These are phyloP conservation scores for Pyricularia pennisetigena DNA, from an alignment of 2,329 filamentous ascomycete species.

Conservation along the genomic window DNA sequence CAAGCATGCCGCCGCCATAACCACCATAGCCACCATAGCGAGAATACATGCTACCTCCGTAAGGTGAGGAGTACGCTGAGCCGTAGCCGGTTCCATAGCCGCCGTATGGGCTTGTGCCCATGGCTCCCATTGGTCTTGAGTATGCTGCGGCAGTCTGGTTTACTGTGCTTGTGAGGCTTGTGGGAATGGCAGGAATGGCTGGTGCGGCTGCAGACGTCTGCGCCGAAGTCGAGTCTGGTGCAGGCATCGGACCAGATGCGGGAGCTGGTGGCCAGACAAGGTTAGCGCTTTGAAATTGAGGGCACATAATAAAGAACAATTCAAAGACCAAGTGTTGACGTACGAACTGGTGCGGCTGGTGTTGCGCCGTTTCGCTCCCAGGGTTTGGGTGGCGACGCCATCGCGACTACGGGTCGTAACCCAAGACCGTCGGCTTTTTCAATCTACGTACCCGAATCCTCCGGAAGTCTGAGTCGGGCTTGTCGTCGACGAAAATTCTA, in stretches of 20 bases:
- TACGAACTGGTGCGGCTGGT: constrained; percentile 7
- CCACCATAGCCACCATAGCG: constrained; percentile 46
- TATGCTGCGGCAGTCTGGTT: constrained; percentile 85
- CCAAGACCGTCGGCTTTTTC: not conserved
- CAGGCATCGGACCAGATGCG: constrained; percentile 9
- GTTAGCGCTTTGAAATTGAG: not conserved
- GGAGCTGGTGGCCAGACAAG: constrained; percentile 4
- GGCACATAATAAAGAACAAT: not conserved
- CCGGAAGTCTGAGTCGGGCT: not conserved
- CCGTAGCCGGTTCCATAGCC: constrained; percentile 10
- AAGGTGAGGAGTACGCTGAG: constrained; percentile 25
- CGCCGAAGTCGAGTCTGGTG: constrained; percentile 31
- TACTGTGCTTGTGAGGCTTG: constrained; percentile 66
- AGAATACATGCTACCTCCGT: constrained; percentile 36
- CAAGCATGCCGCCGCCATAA: constrained; percentile 30
- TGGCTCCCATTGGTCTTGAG: constrained; percentile 31
- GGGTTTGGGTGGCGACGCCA: constrained; percentile 87
- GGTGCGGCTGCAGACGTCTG: constrained; percentile 42
- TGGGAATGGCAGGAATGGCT: constrained; percentile 70
- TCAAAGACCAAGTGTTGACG: not conserved
- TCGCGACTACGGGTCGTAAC: constrained; percentile 16
- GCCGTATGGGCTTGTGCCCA: constrained; percentile 22
- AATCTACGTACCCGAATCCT: not conserved
- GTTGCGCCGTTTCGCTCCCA: constrained; percentile 77
- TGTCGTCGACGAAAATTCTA: not conserved